Conservation (phyloP, 2,329 filamentous ascomycete species). For the Pseudogymnoascus sp. region DNA sequence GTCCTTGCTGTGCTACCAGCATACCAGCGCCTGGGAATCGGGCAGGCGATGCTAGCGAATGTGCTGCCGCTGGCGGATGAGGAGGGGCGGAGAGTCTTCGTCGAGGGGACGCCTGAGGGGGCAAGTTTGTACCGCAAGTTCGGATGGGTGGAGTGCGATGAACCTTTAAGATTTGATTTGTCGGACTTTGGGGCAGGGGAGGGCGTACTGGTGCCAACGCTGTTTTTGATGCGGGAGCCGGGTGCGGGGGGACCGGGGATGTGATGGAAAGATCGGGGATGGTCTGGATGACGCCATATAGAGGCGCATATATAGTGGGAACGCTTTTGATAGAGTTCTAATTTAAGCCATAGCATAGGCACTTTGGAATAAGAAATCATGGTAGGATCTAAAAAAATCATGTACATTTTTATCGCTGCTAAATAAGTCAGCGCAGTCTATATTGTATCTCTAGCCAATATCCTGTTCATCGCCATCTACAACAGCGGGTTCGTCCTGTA, state of each 20-base stretch:
- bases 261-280: slow-evolving; percentile 5
- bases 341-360: neutral
- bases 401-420: slow-evolving; percentile 8
- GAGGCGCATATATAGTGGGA: slow-evolving; percentile 1
- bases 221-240: slow-evolving; percentile 7
- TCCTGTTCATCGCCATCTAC: slow-evolving; percentile 30
- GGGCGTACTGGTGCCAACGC: neutral
- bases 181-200: neutral
- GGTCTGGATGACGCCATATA: slow-evolving; percentile 2
- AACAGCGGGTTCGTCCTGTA: slow-evolving; percentile 58
- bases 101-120: slow-evolving; percentile 33
- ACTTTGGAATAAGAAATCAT: slow-evolving; percentile 4
- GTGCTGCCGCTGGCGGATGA: slow-evolving; percentile 31
- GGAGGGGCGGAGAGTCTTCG: slow-evolving; percentile 27
- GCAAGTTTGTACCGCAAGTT: slow-evolving; percentile 32
- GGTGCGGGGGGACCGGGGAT: neutral
- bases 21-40: slow-evolving; percentile 32
- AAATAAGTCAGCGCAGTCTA: slow-evolving; percentile 3
- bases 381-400: slow-evolving; percentile 1
- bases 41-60: slow-evolving; percentile 28
- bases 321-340: neutral
- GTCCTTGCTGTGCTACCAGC: slow-evolving; percentile 31
- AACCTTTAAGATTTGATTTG: slow-evolving; percentile 14
- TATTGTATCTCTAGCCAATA: slow-evolving; percentile 6
- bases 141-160: slow-evolving; percentile 29